Evolutionary conservation across 176 grass and related monocot species (phyloP).

Genomic region (maize (Zea mays)): Zm-B73-REFERENCE-NAM-5.0 NC_050097.1:31194501-31195000

Average conservation of each 20-base stretch:
- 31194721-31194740: conserved; percentile 48
- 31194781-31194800: conserved; percentile 58
- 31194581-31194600: conserved; percentile 60
- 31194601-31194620: conserved; percentile 80
- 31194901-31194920: conserved; percentile 75
- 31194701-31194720: conserved; percentile 61
- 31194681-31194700: conserved; percentile 50
- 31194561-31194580: conserved; percentile 90
- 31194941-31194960: conserved; percentile 82
- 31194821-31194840: conserved; percentile 67
- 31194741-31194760: conserved; percentile 23
- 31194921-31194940: conserved; percentile 92
- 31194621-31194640: conserved; percentile 71
- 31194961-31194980: conserved; percentile 56
- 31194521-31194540: conserved; percentile 47
- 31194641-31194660: conserved; percentile 55
- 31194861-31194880: conserved; percentile 94
- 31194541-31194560: conserved; percentile 64
- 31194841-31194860: conserved; percentile 58
- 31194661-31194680: conserved; percentile 66
- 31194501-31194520: conserved; percentile 37
- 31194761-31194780: conserved; percentile 52
- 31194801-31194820: conserved; percentile 58
- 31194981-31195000: conserved; percentile 71
- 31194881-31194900: conserved; percentile 99